A percentile compares a stretch with the other conserved stretches of the same genome.
Evolutionary conservation across 371 early-diverging fungal species (phyloP).

Genomic region (Mortierella sp.): DNA sequence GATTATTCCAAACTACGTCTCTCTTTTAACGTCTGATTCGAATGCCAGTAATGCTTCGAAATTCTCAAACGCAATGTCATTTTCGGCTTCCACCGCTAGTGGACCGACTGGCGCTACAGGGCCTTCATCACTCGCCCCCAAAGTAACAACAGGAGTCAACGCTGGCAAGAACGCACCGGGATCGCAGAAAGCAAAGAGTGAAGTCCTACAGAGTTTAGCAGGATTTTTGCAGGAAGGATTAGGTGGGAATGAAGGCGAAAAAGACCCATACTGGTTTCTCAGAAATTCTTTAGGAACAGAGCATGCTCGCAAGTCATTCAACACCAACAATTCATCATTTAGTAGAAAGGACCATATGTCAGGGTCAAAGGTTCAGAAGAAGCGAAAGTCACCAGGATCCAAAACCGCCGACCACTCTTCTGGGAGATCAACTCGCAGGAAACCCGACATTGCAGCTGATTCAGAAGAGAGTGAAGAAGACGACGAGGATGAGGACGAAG

Average conservation of each 20-base stretch:
- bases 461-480: constrained; percentile 9
- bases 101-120: constrained; percentile 22
- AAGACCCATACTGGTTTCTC: constrained; percentile 65
- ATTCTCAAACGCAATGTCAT: constrained; percentile 44
- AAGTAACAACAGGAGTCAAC: constrained; percentile 23
- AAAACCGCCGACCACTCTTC: neutral
- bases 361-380: neutral
- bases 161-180: constrained; percentile 53
- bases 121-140: constrained; percentile 14
- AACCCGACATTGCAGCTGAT: neutral
- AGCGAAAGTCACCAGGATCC: constrained; percentile 13
- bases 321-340: constrained; percentile 20
- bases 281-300: constrained; percentile 61
- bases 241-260: constrained; percentile 48
- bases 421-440: constrained; percentile 30
- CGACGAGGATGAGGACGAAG: constrained; percentile 1
- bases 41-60: constrained; percentile 50
- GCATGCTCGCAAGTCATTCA: constrained; percentile 63
- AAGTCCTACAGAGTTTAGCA: constrained; percentile 49
- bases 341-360: constrained; percentile 12
- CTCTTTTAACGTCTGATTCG: constrained; percentile 59
- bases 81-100: constrained; percentile 32
- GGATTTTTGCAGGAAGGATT: constrained; percentile 53
- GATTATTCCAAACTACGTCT: constrained; percentile 68
- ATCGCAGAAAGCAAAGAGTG: constrained; percentile 46